Conservation (phyloP, 192 early-diverging fungal genomes). For the Coemansia reversa region DNA sequence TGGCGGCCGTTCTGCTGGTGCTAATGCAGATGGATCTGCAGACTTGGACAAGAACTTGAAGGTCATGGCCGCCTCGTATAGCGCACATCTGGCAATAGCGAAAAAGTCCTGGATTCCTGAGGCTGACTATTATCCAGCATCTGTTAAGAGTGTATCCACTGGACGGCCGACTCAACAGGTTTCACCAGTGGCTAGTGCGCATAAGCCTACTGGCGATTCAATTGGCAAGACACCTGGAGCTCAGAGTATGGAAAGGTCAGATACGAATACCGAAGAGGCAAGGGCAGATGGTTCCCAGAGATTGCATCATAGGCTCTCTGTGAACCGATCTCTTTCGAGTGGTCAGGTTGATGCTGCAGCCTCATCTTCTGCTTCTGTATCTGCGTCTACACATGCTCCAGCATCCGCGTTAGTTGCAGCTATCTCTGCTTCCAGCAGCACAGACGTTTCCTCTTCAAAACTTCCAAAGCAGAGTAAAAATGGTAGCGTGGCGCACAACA, state of each 20-base stretch:
- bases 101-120: conserved; percentile 47
- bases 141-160: neutral
- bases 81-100: conserved; percentile 28
- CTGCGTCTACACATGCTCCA: neutral
- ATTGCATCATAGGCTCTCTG: conserved; percentile 7
- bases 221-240: conserved; percentile 3
- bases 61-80: conserved; percentile 47
- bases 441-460: neutral
- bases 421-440: neutral
- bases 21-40: neutral
- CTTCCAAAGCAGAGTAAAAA: neutral
- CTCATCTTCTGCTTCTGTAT: conserved; percentile 11
- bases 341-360: conserved; percentile 20
- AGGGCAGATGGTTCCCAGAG: conserved; percentile 8
- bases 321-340: conserved; percentile 15
- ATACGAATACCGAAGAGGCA: conserved; percentile 3
- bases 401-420: conserved; percentile 3
- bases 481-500: neutral
- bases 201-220: conserved; percentile 12
- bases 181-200: conserved; percentile 14
- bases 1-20: neutral
- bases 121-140: conserved; percentile 32
- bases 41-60: conserved; percentile 48
- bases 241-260: neutral
- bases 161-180: neutral